Conservation (phyloP, 139 green algal species). For the Chlamydomonas incerta region DNA sequence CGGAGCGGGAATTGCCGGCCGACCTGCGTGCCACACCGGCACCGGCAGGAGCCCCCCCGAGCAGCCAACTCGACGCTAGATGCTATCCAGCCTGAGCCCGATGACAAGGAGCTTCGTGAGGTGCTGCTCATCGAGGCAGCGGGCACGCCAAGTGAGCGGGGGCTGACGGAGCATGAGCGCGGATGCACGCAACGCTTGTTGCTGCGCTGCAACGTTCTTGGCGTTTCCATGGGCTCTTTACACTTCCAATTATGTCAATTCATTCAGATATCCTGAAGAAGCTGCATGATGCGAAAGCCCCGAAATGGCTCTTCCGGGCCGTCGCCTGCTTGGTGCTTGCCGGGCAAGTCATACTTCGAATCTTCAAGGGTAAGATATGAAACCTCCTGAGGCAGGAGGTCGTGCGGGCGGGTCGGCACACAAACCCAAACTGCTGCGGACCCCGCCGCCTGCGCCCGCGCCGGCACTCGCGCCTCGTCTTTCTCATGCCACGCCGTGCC, state of each 20-base stretch:
- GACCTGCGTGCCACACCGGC: too few species aligned
- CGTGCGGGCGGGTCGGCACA: too few species aligned
- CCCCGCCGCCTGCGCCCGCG: too few species aligned
- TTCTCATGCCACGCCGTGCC: too few species aligned
- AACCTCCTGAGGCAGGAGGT: neutral
- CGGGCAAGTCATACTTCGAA: constrained; percentile 84
- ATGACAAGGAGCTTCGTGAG: constrained; percentile 9
- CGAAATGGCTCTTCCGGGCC: constrained; percentile 85
- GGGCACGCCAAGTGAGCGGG: neutral
- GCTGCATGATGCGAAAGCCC: constrained; percentile 64
- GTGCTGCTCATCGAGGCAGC: neutral
- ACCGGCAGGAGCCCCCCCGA: too few species aligned
- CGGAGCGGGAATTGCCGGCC: too few species aligned
- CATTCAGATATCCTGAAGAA: constrained; percentile 48
- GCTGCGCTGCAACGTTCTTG: neutral
- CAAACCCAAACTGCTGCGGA: too few species aligned
- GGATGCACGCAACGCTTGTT: too few species aligned
- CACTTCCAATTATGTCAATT: neutral
- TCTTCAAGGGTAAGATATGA: constrained; percentile 71
- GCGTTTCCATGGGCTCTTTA: neutral
- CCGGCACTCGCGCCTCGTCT: too few species aligned
- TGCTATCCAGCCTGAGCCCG: constrained; percentile 18
- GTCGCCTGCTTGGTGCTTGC: constrained; percentile 82
- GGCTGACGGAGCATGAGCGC: too few species aligned
- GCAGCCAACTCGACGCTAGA: constrained; percentile 26